Evolutionary conservation across 768 basidiomycete species (phyloP), one percentile per base, ranked within the genome.

Genomic region (Filobasidium floriforme): DNA sequence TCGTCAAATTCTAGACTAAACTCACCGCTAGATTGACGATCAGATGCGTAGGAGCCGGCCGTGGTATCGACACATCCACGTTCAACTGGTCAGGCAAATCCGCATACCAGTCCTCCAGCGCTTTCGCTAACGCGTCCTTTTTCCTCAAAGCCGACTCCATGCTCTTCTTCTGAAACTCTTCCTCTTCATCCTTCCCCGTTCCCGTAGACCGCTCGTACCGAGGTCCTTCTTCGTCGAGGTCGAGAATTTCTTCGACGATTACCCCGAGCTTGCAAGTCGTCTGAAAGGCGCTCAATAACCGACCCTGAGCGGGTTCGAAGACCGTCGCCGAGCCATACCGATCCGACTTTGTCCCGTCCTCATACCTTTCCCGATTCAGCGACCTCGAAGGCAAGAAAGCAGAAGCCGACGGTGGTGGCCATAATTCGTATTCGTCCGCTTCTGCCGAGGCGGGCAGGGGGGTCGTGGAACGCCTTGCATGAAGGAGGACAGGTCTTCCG

Each of bases 401-500:
- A 7, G 70, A 63, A 24, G 68, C 61, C 6, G 69, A 65, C 7
- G 67, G 66, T 22, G 73, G 72, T 19, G 74, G 74, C 74, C 74
- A 75, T 19, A 69, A 61, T 44, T 75, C 74, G 59, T 67, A 67
- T 62, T 75, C 74, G 46, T 75, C 74, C 32, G 73, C 63, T 46
- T 75, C 72, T 3, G 60, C 22, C 6, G 61, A 61, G 11, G 71
- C 69, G 1, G 74, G 74, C 7, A 73, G 57, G 24, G 74, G 72
- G 7, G 69, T 69, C 10, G 72, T 68, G 15, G 66, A 63, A 22
- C 66, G 51, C 18, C 71, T 54, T 24, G 69, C 70, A 14, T 68
- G 71, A n/a, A 75, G 66, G 1, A 75, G 63, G 59, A 68, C 70
- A 0, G 74, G 72, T 43, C 74, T 69, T 7, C 74, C 74, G 12